Evolutionary conservation across 2,329 filamentous ascomycete genomes (phyloP).

Genomic region (Botrytis sinoallii): DNA sequence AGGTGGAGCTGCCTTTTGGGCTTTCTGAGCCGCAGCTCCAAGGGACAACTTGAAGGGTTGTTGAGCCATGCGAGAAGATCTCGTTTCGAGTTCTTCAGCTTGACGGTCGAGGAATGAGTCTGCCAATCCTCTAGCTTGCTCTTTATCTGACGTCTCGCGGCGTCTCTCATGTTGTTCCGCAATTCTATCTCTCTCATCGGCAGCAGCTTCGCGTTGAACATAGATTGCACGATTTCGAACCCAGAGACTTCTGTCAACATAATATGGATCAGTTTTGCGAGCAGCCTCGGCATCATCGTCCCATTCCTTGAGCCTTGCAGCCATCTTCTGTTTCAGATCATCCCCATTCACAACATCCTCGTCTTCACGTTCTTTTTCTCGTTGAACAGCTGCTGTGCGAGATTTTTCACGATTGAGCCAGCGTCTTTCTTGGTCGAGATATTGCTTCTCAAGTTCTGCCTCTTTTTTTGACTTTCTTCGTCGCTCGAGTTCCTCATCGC

Average conservation of each 20-base stretch:
- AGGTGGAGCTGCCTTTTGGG: constrained; percentile 53
- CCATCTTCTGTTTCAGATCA: constrained; percentile 63
- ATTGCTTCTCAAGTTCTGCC: constrained; percentile 74
- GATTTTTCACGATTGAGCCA: constrained; percentile 89
- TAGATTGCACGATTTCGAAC: constrained; percentile 74
- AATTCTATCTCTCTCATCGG: constrained; percentile 79
- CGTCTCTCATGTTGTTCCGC: constrained; percentile 74
- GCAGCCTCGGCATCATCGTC: constrained; percentile 82
- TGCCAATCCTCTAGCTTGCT: constrained; percentile 78
- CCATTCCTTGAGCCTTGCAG: constrained; percentile 74
- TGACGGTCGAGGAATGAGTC: constrained; percentile 88
- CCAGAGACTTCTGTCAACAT: constrained; percentile 82
- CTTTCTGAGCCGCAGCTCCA: constrained; percentile 79
- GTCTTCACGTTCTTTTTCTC: constrained; percentile 77
- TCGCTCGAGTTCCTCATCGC: constrained; percentile 79
- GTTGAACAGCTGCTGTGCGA: constrained; percentile 77
- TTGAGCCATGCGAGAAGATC: constrained; percentile 47
- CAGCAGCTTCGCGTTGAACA: constrained; percentile 67
- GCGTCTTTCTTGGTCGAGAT: constrained; percentile 79
- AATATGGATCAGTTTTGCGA: constrained; percentile 75
- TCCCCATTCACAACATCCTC: constrained; percentile 67
- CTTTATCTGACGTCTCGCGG: constrained; percentile 66
- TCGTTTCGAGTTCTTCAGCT: constrained; percentile 68
- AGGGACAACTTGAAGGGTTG: constrained; percentile 91
- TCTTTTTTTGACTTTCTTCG: constrained; percentile 68